Base-by-base conservation (phyloP, 371 early-diverging fungal species). In the Batrachochytrium dendrobatidis region DNA sequence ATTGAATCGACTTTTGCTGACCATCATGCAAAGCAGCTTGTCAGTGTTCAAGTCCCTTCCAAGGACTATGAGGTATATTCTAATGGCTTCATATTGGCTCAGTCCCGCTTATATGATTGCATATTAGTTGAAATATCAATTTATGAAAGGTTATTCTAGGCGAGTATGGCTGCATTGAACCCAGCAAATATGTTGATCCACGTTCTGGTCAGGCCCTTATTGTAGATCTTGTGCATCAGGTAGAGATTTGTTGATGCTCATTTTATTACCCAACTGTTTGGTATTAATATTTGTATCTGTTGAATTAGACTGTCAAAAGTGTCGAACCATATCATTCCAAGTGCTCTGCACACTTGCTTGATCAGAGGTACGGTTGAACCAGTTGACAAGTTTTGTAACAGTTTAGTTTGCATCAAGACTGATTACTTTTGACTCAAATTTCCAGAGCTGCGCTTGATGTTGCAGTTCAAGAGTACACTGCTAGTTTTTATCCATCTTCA, bases 11-110 rank as follows among this genome's bases (percentile, higher is more conserved):
- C 88, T 6, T 72, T 95, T 58, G 86, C 81, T 48, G 82, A 89
- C 58, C 91, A 94, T 72, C 90, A 94, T 69, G 83, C 80, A 26
- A 87, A 88, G 61, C 90, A 94, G 64, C 83, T 87, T 61, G 78
- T 83, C 32, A 82, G 86, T 5, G 86, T 86, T 6, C 69, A 69
- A 5, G 76, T 84, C 8, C 86, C 90, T 0, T 88, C 74, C 28
- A 60, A 70, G 54, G 79, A 85, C 32, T 72, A 83, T 61, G 72
- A 82, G 68, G 92, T 85, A 75, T 39, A 15, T 39, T 15, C 39
- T 20, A 39, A 17, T 20, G 15, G 39, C 39, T n/a, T n/a, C n/a
- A n/a, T n/a, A n/a, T n/a, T n/a, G n/a, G n/a, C n/a, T n/a, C n/a
- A n/a, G n/a, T n/a, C n/a, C n/a, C n/a, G n/a, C n/a, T n/a, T n/a